Conservation (phyloP, 208 protist species). For the Trypanosoma theileri region DNA sequence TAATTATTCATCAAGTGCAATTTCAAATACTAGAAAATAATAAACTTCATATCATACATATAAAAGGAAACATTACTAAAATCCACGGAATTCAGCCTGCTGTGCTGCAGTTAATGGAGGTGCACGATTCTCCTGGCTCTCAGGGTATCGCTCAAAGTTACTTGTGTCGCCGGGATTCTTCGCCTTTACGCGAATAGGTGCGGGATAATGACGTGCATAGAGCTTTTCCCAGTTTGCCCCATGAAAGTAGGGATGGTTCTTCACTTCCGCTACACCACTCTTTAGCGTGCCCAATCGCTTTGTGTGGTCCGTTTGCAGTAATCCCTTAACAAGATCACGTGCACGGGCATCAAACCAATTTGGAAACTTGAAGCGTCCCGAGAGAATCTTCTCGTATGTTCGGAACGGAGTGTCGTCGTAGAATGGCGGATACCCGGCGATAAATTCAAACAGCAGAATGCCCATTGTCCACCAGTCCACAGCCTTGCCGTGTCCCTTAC, state of each 20-base stretch:
- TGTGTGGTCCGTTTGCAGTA: constrained; percentile 87
- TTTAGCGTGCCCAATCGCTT: constrained; percentile 90
- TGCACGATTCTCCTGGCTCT: constrained; percentile 67
- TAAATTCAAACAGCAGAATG: constrained; percentile 95
- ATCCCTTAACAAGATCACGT: constrained; percentile 78
- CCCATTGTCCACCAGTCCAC: constrained; percentile 98
- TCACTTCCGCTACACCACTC: constrained; percentile 91
- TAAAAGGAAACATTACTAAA: constrained; percentile 32
- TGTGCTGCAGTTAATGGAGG: constrained; percentile 65
- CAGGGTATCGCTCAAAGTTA: constrained; percentile 89
- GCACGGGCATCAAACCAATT: constrained; percentile 82
- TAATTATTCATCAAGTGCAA: constrained; percentile 3
- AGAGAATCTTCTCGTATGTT: constrained; percentile 91
- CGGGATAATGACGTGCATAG: constrained; percentile 73
- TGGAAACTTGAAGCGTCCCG: constrained; percentile 77
- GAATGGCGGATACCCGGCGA: constrained; percentile 92
- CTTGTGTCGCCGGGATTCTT: constrained; percentile 80
- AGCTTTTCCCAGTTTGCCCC: constrained; percentile 93
- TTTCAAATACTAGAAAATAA: constrained; percentile 30
- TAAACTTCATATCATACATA: constrained; percentile 36
- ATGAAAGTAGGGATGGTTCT: constrained; percentile 94
- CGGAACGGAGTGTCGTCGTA: constrained; percentile 89
- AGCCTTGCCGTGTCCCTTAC: constrained; percentile 92
- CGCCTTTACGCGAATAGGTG: constrained; percentile 80
- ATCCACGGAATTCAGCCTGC: constrained; percentile 81